Conservation (phyloP, 2,329 filamentous ascomycete genomes). For the Fusarium sp. region DNA sequence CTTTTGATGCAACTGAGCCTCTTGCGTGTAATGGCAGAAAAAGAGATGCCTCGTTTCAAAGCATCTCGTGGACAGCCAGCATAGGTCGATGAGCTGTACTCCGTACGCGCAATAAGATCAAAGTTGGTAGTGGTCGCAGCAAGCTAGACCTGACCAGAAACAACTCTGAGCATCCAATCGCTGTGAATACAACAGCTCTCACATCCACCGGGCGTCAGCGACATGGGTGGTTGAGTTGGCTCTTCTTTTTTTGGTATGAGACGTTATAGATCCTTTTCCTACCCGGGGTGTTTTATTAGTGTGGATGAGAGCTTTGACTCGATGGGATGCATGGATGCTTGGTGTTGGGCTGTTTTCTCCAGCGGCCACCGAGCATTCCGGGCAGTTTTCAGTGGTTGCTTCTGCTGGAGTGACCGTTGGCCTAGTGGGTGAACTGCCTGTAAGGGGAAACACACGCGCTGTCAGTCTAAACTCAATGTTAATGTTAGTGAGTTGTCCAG, state of each 20-base stretch:
- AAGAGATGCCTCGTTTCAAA: conserved; percentile 33
- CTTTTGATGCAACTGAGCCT: conserved; percentile 33
- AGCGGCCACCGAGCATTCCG: conserved; percentile 30
- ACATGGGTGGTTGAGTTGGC: conserved; percentile 30
- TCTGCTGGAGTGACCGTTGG: conserved; percentile 23
- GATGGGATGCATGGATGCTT: neutral
- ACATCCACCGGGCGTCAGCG: conserved; percentile 39
- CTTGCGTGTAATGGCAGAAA: conserved; percentile 5
- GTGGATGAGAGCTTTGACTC: conserved; percentile 2
- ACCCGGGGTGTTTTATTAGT: conserved; percentile 40
- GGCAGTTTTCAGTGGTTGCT: conserved; percentile 23
- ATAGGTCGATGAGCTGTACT: conserved; percentile 24
- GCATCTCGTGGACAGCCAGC: conserved; percentile 27
- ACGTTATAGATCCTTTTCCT: conserved; percentile 9
- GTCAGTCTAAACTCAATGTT: conserved; percentile 24
- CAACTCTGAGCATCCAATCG: conserved; percentile 30
- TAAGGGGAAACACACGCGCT: conserved; percentile 18
- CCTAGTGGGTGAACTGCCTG: conserved; percentile 32
- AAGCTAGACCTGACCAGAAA: conserved; percentile 30
- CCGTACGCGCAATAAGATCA: conserved; percentile 33
- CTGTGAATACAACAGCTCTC: conserved; percentile 21
- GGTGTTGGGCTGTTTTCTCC: neutral
- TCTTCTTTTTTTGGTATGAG: conserved; percentile 39
- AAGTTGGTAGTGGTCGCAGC: conserved; percentile 41
- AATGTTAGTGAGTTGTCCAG: conserved; percentile 1